Conservation (phyloP, 495 filamentous ascomycete genomes). For the Thermochaetoides thermophila region DNA sequence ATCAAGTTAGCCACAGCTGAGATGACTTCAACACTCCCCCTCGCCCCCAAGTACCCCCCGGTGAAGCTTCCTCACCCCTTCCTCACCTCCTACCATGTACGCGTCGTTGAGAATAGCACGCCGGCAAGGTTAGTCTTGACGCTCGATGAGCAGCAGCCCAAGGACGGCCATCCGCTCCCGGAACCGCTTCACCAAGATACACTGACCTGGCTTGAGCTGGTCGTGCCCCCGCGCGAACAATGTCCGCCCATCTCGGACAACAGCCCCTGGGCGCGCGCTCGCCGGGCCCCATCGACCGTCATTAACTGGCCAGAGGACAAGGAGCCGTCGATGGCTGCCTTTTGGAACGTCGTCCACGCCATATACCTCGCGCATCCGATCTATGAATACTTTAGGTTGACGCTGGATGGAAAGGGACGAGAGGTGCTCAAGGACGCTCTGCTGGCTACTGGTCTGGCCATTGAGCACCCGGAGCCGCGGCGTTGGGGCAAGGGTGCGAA, state of each 20-base stretch:
- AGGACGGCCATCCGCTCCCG: slow-evolving; percentile 5
- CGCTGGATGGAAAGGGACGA: slow-evolving; percentile 25
- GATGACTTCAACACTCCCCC: neutral
- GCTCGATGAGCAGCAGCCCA: slow-evolving; percentile 6
- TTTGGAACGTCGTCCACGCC: slow-evolving; percentile 44
- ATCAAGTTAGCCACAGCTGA: slow-evolving; percentile 2
- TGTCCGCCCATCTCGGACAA: slow-evolving; percentile 25
- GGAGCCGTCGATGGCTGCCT: slow-evolving; percentile 35
- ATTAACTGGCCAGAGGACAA: slow-evolving; percentile 17
- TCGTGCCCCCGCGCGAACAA: slow-evolving; percentile 17
- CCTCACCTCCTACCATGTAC: slow-evolving; percentile 21
- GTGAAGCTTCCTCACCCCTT: slow-evolving; percentile 27
- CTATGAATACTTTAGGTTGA: slow-evolving; percentile 35
- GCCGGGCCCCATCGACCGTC: slow-evolving; percentile 20
- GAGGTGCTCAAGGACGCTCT: slow-evolving; percentile 31
- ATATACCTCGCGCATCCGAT: slow-evolving; percentile 36
- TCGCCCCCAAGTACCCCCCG: slow-evolving; percentile 5
- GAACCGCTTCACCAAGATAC: slow-evolving; percentile 20
- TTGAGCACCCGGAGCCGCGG: slow-evolving; percentile 28
- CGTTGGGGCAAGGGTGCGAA: neutral
- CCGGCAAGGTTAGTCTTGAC: slow-evolving; percentile 9
- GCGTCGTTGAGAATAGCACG: slow-evolving; percentile 5
- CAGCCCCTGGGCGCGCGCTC: slow-evolving; percentile 27
- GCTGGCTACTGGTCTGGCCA: slow-evolving; percentile 33
- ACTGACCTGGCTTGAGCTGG: slow-evolving; percentile 22